These are phyloP conservation scores for Fallopia convolvulus DNA, from an alignment of 148 eudicot species.

Conservation along the genomic window DNA sequence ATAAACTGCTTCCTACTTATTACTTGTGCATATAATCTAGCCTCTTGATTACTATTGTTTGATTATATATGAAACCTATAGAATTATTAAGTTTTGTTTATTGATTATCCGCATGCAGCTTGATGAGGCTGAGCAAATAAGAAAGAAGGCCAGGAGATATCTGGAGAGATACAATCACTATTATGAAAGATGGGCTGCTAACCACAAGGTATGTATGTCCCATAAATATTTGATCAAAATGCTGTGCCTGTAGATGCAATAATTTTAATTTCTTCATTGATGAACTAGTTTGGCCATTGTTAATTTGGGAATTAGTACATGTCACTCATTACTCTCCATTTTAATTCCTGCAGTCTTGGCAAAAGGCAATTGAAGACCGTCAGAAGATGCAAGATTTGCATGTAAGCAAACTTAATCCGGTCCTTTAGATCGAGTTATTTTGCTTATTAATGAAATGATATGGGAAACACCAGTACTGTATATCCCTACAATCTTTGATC, in stretches of 20 bases:
- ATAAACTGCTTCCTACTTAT: background rate
- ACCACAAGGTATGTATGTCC: slow-evolving; percentile 57
- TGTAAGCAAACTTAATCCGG: slow-evolving; percentile 33
- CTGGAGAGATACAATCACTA: slow-evolving; percentile 83
- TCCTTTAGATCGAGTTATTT: background rate
- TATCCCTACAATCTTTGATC: background rate
- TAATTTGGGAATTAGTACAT: slow-evolving; percentile 22
- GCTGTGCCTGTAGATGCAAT: no score
- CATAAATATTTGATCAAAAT: background rate
- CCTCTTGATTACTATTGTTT: background rate
- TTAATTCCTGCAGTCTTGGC: slow-evolving; percentile 60
- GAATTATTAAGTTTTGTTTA: background rate
- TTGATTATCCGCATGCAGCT: slow-evolving; percentile 32
- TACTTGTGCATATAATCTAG: background rate
- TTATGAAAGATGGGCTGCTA: slow-evolving; percentile 88
- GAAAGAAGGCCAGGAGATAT: slow-evolving; percentile 84
- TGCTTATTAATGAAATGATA: background rate
- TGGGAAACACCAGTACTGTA: no score
- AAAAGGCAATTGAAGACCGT: slow-evolving; percentile 56
- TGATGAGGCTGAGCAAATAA: slow-evolving; percentile 64
- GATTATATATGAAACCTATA: background rate
- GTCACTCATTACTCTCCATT: background rate
- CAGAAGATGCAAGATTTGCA: slow-evolving; percentile 62
- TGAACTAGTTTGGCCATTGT: background rate
- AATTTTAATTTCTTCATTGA: no score